Conservation (phyloP, 257 asterid species). For the Przewalskia tangutica region DNA sequence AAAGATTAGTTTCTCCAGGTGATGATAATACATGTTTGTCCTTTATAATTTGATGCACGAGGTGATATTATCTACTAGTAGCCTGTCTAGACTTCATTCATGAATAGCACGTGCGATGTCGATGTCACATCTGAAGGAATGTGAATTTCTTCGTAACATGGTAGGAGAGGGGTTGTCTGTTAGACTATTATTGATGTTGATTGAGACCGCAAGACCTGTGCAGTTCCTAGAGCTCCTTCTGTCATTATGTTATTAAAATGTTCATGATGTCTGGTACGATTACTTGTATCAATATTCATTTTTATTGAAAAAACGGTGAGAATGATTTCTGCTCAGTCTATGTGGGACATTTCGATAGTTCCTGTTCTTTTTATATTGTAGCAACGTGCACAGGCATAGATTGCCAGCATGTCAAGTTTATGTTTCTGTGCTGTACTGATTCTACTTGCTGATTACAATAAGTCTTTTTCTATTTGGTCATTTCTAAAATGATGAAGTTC, state of each 20-base stretch:
- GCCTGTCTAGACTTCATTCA: neutral
- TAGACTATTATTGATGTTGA: neutral
- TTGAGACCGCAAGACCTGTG: neutral
- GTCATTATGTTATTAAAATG: neutral
- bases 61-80: neutral
- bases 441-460: neutral
- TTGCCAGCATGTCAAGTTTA: neutral
- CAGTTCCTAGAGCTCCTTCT: neutral
- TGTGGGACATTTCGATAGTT: neutral
- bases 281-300: neutral
- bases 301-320: neutral
- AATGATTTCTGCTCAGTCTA: neutral
- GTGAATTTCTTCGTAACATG: neutral
- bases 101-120: neutral
- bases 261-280: neutral
- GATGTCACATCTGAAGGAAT: neutral
- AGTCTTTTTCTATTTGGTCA: neutral
- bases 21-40: neutral
- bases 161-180: neutral
- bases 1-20: neutral
- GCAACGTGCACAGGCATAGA: neutral
- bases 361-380: neutral
- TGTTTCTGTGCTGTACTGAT: neutral
- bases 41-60: neutral
- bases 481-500: neutral